Base-by-base conservation (phyloP, 768 basidiomycete genomes). In the Suillus fuscotomentosus region DNA sequence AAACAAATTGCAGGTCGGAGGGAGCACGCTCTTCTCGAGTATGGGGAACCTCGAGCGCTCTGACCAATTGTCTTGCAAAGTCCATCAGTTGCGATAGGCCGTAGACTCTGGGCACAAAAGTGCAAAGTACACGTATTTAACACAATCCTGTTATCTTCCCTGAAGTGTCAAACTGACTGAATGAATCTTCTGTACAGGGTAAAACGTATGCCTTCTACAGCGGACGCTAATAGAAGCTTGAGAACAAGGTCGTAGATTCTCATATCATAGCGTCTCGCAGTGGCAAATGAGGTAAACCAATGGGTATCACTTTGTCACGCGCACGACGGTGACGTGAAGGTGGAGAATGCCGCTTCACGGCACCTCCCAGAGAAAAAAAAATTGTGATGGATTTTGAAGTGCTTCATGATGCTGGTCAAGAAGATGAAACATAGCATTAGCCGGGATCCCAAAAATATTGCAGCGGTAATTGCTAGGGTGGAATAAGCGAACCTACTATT, bases 41-140 rank as follows among this genome's bases (percentile, higher is more conserved):
- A 68, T 83, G 84, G 17, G 77, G 69, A 41, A 86, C 85, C 72
- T 88, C 86, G 14, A 85, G 66, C 66, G 60, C 67, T 31, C 63
- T 65, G 38, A 73, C n/a, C 48, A 70, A 20, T 59, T 62, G 41
- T 54, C 51, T 68, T 14, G 57, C 61, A 34, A 68, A 62, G 20
- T 62, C 66, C 68, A 69, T 69, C 11, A 34, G n/a, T 8, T 13
- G 24, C 22, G 24, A 57, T 8, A 31, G 5, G 57, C 27, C 50
- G 50, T 15, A n/a, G 34, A 31, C 14, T 17, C 61, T 60, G 38
- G 17, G 56, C 20, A 61, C 38, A 38, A 8, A 34, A 47, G 47
- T 24, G 20, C 61, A 31, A 42, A 61, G 20, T 5, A 5, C 50
- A 27, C 24, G 55, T 62, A 59, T 55, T 62, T 62, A 62, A 60